Evolutionary conservation across 768 basidiomycete genomes (phyloP), one percentile per base, ranked within the genome.

Genomic region (Candolleomyces aberdarensis): DNA sequence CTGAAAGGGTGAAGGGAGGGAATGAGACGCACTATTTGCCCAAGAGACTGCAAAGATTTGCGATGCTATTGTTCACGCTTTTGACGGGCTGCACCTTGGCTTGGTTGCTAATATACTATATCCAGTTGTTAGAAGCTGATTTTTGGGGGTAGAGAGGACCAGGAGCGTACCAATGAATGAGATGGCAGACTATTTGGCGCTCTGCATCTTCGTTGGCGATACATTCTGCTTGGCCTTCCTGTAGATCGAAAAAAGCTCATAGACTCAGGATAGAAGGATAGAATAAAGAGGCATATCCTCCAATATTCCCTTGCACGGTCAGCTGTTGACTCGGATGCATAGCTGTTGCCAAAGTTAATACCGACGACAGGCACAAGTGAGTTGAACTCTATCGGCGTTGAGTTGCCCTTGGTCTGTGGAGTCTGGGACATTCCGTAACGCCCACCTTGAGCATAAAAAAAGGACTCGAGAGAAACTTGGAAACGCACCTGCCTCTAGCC

Each of bases 131-230:
- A 40, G 36, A 66, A 66, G 56, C 64, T 62, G 58, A 59, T 32
- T 36, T 32, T 56, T 46, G 3, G 39, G 55, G 20, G 41, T 40
- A 29, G 58, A 7, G 58, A 61, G 14, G 63, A 29, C 36, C 9
- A 32, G 44, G 13, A 22, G 80, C 90, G 67, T 69, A 94, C 95
- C 71, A 89, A 86, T 73, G 73, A 96, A 98, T 0, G 95, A 85
- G 58, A 98, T 80, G 29, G 71, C 92, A 94, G 0, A 94, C 94
- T 68, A 99, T 98, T 77, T 99, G 96, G 36, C 97, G 89, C 71
- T 98, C 96, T 32, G 96, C 96, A 71, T 98, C 96, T 71, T 98
- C 95, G 72, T 98, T 98, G 5, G 96, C 96, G 62, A 98, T 98
- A 71, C 93, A 96, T 69, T 95, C 92, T 47, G 96, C 89, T 32